Evolutionary conservation across 2,329 filamentous ascomycete species (phyloP).

Genomic region (Aspergillus tamarii): DNA sequence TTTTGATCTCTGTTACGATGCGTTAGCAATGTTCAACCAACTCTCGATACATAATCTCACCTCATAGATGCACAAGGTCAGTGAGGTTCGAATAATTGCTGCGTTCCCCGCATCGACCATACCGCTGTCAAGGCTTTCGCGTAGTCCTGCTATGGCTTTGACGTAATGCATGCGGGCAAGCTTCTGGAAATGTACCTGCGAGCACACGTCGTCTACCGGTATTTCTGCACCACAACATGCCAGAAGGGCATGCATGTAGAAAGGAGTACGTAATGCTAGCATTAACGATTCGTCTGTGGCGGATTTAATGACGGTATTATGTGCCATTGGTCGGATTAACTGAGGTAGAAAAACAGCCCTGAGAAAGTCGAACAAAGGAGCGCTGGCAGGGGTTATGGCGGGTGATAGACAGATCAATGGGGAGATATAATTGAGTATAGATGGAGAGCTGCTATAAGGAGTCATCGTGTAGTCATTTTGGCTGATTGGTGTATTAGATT

Average conservation of each 20-base stretch:
- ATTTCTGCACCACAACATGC: constrained; percentile 29
- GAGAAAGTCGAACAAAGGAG: constrained; percentile 27
- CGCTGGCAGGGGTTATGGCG: constrained; percentile 13
- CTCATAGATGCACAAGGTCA: constrained; percentile 31
- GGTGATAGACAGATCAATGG: background rate
- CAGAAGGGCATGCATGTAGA: constrained; percentile 29
- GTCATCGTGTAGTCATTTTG: background rate
- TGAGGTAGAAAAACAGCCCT: constrained; percentile 25
- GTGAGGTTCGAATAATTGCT: constrained; percentile 20
- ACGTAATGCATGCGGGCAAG: constrained; percentile 23
- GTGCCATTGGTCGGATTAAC: constrained; percentile 24
- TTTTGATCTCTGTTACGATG: constrained; percentile 21
- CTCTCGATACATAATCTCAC: constrained; percentile 4
- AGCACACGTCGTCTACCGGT: constrained; percentile 7
- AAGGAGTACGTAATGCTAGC: constrained; percentile 19
- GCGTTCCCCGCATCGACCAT: constrained; percentile 4
- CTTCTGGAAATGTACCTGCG: constrained; percentile 10
- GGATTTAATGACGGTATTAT: constrained; percentile 12
- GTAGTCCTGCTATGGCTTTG: constrained; percentile 18
- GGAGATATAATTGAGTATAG: background rate
- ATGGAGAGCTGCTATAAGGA: too few relatives aligned
- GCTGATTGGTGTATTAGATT: background rate
- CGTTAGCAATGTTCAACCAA: background rate
- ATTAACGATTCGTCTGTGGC: constrained; percentile 18
- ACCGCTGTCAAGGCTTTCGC: constrained; percentile 2